Base-by-base conservation (phyloP, 164 flowering plant species). In the Piper longum region DNA sequence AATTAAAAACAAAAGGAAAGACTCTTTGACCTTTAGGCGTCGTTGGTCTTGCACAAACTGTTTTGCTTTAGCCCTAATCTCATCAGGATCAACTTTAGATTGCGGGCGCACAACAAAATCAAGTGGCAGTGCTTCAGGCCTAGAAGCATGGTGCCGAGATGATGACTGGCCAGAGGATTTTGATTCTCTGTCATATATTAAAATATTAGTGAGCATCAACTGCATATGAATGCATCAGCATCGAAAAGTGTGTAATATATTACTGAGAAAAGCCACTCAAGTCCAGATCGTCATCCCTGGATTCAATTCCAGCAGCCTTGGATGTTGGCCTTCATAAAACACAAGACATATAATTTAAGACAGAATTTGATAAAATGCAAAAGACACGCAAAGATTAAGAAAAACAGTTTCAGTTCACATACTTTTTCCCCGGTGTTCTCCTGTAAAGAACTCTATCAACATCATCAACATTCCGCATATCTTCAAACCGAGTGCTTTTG, bases 401-500 rank as follows among this genome's bases (percentile, higher is more conserved):
- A 4, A 36, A 41, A 26, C 26, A 41, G 56, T 17, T 52, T 57
- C 26, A 41, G 59, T 36, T 57, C 19, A 17, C 62, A 58, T 86
- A 90, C 96, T 81, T 91, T 71, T 87, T 88, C 19, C 64, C 75
- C 1, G 84, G 41, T 44, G 95, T 87, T 71, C 93, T 78, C 57
- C 93, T 70, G 19, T 59, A 81, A 7, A 80, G 86, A 62, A 63
- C 72, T 70, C 89, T 82, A 56, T 86, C 96, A 48, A 5, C 52
- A 57, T 91, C 96, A 51, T 95, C 97, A 59, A 62, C 56, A 62
- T 68, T 77, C 70, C 84, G 77, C 97, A 95, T 89, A 70, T 95
- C 96, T 76, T 95, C 97, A 80, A 83, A 95, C 62, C 97, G 78
- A 12, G 99, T 95, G 71, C 97, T 95, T 77, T 91, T 95, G 60